Evolutionary conservation across 2,329 filamentous ascomycete species (phyloP).

Genomic region (Aspergillus caelatus): DNA sequence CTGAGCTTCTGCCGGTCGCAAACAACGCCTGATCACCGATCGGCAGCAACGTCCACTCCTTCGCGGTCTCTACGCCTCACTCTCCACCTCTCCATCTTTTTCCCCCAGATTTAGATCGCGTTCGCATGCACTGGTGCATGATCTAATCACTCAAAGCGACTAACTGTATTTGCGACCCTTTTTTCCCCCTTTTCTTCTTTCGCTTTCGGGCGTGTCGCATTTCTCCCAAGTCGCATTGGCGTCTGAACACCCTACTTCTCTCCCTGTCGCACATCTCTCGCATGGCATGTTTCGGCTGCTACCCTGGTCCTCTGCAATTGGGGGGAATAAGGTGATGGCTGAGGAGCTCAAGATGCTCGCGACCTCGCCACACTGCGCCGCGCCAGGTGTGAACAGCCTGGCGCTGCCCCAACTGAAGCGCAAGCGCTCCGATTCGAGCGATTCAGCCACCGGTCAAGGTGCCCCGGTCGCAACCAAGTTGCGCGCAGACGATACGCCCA

Average conservation of each 20-base stretch:
- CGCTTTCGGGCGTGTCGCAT: slow-evolving; percentile 17
- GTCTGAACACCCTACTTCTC: slow-evolving; percentile 8
- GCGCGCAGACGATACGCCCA: slow-evolving; percentile 33
- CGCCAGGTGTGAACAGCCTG: slow-evolving; percentile 31
- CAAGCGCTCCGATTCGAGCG: slow-evolving; percentile 57
- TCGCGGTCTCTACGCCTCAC: slow-evolving; percentile 16
- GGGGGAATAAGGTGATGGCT: slow-evolving; percentile 49
- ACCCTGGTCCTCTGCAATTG: slow-evolving; percentile 49
- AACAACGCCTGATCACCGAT: slow-evolving; percentile 20
- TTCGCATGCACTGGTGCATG: slow-evolving; percentile 28
- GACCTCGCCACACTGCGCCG: slow-evolving; percentile 37
- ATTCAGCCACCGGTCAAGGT: slow-evolving; percentile 33
- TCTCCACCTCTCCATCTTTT: slow-evolving; percentile 16
- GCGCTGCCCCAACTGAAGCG: slow-evolving; percentile 58
- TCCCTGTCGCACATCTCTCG: slow-evolving; percentile 31
- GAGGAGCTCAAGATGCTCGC: slow-evolving; percentile 50
- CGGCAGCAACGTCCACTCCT: slow-evolving; percentile 20
- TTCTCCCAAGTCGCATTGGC: slow-evolving; percentile 13
- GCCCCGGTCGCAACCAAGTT: slow-evolving; percentile 34
- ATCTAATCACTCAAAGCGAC: slow-evolving; percentile 6
- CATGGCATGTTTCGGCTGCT: slow-evolving; percentile 55
- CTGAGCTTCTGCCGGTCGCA: slow-evolving; percentile 22
- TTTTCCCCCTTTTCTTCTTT: slow-evolving; percentile 4
- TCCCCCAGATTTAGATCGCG: slow-evolving; percentile 24
- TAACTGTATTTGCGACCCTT: slow-evolving; percentile 6